phyloP scores from a whole-genome alignment of 306 rosid genomes.

The Medicago truncatula region DNA sequence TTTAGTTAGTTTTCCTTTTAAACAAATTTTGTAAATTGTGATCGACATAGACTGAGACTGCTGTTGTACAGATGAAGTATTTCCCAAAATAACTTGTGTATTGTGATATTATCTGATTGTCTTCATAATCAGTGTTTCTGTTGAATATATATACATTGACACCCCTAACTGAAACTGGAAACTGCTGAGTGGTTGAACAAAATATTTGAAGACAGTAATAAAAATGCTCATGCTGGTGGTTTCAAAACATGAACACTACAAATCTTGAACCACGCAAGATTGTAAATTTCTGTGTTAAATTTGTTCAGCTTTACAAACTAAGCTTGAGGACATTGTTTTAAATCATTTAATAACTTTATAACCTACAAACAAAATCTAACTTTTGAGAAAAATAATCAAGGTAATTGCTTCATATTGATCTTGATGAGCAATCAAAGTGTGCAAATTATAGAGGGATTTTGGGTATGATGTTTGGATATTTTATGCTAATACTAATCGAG shows the following conservation, averaged over 20 bases:
- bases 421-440: neutral
- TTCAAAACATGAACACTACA: neutral
- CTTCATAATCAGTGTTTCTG: slow-evolving; percentile 19
- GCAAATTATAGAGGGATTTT: neutral
- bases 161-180: slow-evolving; percentile 3
- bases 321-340: neutral
- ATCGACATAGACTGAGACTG: slow-evolving; percentile 14
- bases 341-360: no score
- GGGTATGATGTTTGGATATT: neutral
- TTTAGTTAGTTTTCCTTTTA: slow-evolving; percentile 10
- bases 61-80: slow-evolving; percentile 41
- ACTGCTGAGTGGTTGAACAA: slow-evolving; percentile 12
- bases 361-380: no score
- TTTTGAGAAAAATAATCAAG: no score
- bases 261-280: neutral
- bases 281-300: neutral
- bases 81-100: neutral
- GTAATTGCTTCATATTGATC: neutral
- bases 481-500: no score
- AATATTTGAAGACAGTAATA: slow-evolving; percentile 5
- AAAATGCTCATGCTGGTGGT: neutral
- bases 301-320: neutral
- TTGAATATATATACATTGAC: slow-evolving; percentile 3
- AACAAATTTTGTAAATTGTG: slow-evolving; percentile 41
- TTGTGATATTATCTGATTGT: slow-evolving; percentile 13